Conservation (phyloP, 371 early-diverging fungal species). For the Mortierella sp. region DNA sequence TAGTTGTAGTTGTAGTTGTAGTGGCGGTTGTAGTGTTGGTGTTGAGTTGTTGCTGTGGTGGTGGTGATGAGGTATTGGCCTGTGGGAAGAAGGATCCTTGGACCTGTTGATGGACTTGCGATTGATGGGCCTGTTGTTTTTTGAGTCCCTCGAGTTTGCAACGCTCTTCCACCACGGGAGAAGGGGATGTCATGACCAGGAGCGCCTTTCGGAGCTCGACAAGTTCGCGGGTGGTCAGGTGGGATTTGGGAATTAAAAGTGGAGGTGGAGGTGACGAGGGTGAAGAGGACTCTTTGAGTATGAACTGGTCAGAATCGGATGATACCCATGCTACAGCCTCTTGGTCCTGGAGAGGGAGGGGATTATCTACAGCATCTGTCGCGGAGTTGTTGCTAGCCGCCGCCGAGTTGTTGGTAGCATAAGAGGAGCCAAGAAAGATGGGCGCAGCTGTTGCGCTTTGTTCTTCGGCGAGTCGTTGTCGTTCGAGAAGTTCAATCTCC, state of each 20-base stretch:
- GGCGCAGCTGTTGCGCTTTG: constrained; percentile 1
- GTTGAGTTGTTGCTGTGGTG: background rate
- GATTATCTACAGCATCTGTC: background rate
- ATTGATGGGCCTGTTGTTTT: constrained; percentile 62
- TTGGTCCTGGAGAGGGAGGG: background rate
- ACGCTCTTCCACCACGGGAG: constrained; percentile 70
- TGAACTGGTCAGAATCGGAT: background rate
- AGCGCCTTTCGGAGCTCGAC: constrained; percentile 72
- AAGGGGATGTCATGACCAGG: constrained; percentile 66
- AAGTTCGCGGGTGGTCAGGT: constrained; percentile 66
- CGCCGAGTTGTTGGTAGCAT: background rate
- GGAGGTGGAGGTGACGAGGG: constrained; percentile 2
- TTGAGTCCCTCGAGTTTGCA: constrained; percentile 71
- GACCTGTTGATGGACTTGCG: constrained; percentile 63
- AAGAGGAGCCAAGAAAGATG: background rate
- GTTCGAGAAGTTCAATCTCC: constrained; percentile 26
- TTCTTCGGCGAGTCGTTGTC: constrained; percentile 21
- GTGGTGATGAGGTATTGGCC: background rate
- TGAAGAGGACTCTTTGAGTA: background rate
- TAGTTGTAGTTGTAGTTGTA: constrained; percentile 64
- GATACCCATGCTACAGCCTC: background rate
- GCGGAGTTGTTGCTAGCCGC: background rate
- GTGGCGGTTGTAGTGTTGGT: constrained; percentile 55
- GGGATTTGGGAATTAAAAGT: constrained; percentile 25
- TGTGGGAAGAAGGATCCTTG: background rate